phyloP scores from a whole-genome alignment of 805 yeast genomes.

The Yamadazyma nakazawae region DNA sequence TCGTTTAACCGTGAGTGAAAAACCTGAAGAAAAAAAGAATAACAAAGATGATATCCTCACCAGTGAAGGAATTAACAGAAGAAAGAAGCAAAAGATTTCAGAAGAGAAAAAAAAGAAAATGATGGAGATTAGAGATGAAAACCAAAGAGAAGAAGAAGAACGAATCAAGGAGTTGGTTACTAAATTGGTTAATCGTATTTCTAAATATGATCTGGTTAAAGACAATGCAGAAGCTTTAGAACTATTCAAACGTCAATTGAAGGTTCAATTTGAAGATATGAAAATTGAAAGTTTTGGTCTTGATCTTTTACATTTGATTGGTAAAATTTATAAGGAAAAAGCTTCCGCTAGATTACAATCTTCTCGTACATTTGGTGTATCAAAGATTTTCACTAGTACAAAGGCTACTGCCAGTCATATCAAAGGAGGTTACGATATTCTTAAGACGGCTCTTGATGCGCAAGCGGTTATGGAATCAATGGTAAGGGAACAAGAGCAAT shows the following conservation, averaged over 20 bases:
- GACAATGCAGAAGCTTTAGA: constrained; percentile 58
- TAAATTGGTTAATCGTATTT: constrained; percentile 49
- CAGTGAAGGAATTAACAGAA: constrained; percentile 23
- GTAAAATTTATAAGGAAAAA: constrained; percentile 70
- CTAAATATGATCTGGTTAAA: constrained; percentile 52
- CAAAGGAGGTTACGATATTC: constrained; percentile 77
- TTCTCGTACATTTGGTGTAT: constrained; percentile 79
- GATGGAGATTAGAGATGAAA: constrained; percentile 49
- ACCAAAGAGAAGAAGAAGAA: constrained; percentile 46
- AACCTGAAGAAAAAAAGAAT: constrained; percentile 4
- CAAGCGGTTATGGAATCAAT: constrained; percentile 69
- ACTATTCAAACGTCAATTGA: constrained; percentile 51
- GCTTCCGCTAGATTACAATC: constrained; percentile 73
- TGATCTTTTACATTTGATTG: constrained; percentile 80
- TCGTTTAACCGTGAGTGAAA: constrained; percentile 13
- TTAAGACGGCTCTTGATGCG: constrained; percentile 85
- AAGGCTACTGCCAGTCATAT: constrained; percentile 82
- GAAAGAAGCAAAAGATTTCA: constrained; percentile 29
- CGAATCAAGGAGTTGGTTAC: constrained; percentile 50
- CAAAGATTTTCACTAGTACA: constrained; percentile 75
- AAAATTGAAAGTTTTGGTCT: constrained; percentile 95
- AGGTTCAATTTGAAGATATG: constrained; percentile 68
- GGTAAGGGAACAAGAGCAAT: constrained; percentile 61
- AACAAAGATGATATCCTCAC: constrained; percentile 11
- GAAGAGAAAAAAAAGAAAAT: constrained; percentile 48